phyloP scores from a whole-genome alignment of 345 rosid genomes.

The Acer saccharum region DNA sequence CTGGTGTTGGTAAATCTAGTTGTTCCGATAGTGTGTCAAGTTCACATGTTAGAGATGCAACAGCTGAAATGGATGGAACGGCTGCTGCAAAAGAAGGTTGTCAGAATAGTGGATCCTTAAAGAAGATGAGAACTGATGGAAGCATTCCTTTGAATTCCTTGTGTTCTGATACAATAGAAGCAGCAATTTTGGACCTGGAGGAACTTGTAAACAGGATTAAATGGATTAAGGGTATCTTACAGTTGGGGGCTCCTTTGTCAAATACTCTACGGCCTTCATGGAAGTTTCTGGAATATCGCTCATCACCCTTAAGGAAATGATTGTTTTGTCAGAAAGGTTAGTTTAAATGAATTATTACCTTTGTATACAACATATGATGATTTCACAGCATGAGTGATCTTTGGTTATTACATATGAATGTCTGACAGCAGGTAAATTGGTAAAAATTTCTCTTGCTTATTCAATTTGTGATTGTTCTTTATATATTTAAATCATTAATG shows the following conservation, averaged over 20 bases:
- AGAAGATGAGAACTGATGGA: constrained; percentile 33
- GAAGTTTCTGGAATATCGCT: constrained; percentile 46
- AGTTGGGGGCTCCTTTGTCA: constrained; percentile 28
- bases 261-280: constrained; percentile 32
- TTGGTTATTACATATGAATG: neutral
- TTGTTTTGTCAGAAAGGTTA: neutral
- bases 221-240: constrained; percentile 52
- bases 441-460: too few species aligned
- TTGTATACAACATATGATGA: too few species aligned
- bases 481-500: neutral
- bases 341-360: neutral
- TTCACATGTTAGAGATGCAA: constrained; percentile 20
- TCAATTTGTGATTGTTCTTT: neutral
- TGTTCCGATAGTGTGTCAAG: constrained; percentile 38
- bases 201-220: constrained; percentile 52
- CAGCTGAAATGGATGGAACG: constrained; percentile 23
- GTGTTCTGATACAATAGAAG: constrained; percentile 49
- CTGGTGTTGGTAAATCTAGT: constrained; percentile 23
- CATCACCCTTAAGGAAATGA: constrained; percentile 33
- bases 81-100: constrained; percentile 9
- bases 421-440: neutral
- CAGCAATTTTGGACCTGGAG: constrained; percentile 64
- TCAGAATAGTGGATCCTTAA: constrained; percentile 13
- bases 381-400: neutral
- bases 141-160: constrained; percentile 36